These are phyloP conservation scores for Candida berthetii DNA, from an alignment of 805 yeast species.

Conservation along the genomic window DNA sequence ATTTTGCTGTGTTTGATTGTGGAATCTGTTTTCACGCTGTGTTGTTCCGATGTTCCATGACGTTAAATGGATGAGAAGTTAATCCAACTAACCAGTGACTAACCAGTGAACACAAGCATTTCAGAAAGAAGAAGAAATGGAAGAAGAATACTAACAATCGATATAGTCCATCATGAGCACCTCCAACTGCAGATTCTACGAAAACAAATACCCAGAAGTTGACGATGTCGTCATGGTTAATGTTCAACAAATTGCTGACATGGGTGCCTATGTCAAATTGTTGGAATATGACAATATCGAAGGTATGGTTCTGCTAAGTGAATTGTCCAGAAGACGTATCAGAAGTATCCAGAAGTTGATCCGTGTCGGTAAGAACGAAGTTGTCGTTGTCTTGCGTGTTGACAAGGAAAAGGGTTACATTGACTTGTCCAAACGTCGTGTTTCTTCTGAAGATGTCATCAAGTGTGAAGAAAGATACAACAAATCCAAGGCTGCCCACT, in stretches of 20 bases:
- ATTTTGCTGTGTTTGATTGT: no score
- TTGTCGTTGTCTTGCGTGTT: constrained; percentile 95
- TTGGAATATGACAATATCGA: constrained; percentile 97
- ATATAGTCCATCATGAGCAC: constrained; percentile 57
- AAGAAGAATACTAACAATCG: neutral
- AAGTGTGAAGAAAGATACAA: constrained; percentile 97
- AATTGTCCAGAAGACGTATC: constrained; percentile 96
- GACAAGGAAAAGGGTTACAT: constrained; percentile 98
- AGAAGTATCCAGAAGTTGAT: constrained; percentile 95
- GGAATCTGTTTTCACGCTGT: no score
- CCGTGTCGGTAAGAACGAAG: constrained; percentile 98
- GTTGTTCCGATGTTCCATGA: no score
- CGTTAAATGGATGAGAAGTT: no score
- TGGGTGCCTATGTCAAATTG: constrained; percentile 98
- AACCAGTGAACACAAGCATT: no score
- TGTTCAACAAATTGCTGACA: constrained; percentile 96
- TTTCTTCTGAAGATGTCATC: constrained; percentile 93
- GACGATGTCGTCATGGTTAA: constrained; percentile 99
- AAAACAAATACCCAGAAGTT: constrained; percentile 97
- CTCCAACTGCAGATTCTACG: constrained; percentile 93
- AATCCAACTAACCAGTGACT: no score
- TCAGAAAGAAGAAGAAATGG: no score
- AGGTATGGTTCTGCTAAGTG: constrained; percentile 96
- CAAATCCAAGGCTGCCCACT: constrained; percentile 95
- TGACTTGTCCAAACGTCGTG: constrained; percentile 96